Evolutionary conservation across 2,329 filamentous ascomycete species (phyloP).

Genomic region (Arthrobotrys conoides): DNA sequence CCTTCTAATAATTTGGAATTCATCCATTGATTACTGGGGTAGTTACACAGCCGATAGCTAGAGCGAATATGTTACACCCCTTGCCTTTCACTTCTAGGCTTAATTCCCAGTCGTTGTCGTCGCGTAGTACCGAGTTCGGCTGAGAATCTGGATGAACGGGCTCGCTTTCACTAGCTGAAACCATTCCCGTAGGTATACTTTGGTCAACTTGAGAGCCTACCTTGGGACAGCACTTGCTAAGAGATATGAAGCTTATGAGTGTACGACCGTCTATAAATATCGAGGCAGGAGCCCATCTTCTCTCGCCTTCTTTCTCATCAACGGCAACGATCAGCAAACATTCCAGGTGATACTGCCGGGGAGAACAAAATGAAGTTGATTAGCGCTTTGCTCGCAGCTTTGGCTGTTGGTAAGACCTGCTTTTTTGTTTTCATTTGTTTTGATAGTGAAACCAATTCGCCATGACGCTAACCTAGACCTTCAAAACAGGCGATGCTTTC

Average conservation of each 20-base stretch:
- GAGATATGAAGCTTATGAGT: background rate
- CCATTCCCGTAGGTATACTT: conserved; percentile 10
- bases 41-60: conserved; percentile 27
- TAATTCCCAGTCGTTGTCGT: background rate
- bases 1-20: conserved; percentile 36
- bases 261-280: conserved; percentile 48
- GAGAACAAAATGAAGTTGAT: conserved; percentile 40
- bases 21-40: background rate
- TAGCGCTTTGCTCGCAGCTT: conserved; percentile 39
- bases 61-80: conserved; percentile 14
- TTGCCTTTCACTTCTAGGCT: background rate
- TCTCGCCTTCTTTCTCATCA: conserved; percentile 1
- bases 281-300: conserved; percentile 1
- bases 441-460: background rate
- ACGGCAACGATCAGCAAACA: conserved; percentile 27
- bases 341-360: conserved; percentile 15
- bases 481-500: conserved; percentile 16
- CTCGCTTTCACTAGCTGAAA: conserved; percentile 34
- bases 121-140: conserved; percentile 3
- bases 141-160: background rate
- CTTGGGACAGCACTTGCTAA: background rate
- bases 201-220: background rate
- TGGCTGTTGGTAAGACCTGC: conserved; percentile 45
- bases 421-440: background rate
- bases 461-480: conserved; percentile 8